Evolutionary conservation across 1,139 yeast genomes (phyloP).

Genomic region (Starmera stellimalicola): DNA sequence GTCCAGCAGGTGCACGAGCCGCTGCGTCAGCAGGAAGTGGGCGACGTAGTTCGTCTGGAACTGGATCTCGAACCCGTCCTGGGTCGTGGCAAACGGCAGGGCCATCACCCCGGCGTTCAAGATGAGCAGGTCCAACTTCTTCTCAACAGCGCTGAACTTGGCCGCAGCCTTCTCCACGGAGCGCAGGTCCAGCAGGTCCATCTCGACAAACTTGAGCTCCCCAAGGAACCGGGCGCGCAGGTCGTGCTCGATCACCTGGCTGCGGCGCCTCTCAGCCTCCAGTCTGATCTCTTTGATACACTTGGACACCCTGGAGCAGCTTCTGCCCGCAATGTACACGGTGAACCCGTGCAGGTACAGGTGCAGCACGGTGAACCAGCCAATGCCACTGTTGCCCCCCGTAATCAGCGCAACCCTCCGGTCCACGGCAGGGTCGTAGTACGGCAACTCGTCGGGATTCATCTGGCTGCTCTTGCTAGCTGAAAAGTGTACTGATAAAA

Average conservation of each 20-base stretch:
- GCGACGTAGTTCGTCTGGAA: constrained; percentile 73
- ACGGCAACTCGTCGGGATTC: constrained; percentile 21
- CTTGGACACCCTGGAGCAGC: constrained; percentile 38
- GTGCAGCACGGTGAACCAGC: constrained; percentile 68
- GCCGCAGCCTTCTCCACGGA: constrained; percentile 50
- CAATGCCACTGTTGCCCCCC: constrained; percentile 77
- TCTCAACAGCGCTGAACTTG: constrained; percentile 39
- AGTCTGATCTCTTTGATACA: constrained; percentile 46
- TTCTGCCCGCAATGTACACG: constrained; percentile 69
- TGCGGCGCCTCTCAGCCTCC: constrained; percentile 38
- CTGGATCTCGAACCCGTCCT: constrained; percentile 72
- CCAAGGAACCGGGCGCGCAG: constrained; percentile 34
- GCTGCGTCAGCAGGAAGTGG: constrained; percentile 61
- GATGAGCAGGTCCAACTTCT: constrained; percentile 49
- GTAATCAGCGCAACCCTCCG: constrained; percentile 62
- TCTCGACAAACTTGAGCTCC: constrained; percentile 44
- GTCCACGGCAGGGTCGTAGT: constrained; percentile 25
- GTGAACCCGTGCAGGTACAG: constrained; percentile 70
- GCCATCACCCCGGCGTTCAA: constrained; percentile 85
- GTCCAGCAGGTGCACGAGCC: constrained; percentile 47
- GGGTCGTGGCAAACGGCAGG: constrained; percentile 52
- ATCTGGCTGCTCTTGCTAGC: too few species aligned
- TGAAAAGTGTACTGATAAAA: too few species aligned
- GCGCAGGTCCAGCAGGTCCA: constrained; percentile 52
- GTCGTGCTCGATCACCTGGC: constrained; percentile 11